Base-by-base conservation (phyloP, 2,329 filamentous ascomycete genomes). In the Aureobasidium sp. region DNA sequence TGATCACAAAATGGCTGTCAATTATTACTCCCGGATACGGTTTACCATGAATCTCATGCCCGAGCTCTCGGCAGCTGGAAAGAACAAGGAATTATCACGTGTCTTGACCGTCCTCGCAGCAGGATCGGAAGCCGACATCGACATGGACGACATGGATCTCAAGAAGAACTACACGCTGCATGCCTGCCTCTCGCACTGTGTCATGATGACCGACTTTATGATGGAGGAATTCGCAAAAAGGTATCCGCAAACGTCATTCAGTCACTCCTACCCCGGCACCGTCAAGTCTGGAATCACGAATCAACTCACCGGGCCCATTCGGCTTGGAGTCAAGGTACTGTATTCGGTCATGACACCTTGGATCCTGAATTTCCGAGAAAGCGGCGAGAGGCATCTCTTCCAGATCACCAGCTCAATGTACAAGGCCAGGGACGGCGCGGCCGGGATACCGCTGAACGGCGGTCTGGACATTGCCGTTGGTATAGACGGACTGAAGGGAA, bases 11-110 rank as follows among this genome's bases (percentile, higher is more conserved):
- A 75, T 78, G 25, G 74, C 78, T 8, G 74, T 86, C 17, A 74
- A 75, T 21, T 81, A 80, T 70, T 85, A 86, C 70, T 75, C 79
- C 4, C 83, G 84, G 21, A 76, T 80, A 63, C 81, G 81, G 40
- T 81, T 85, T 66, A 75, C 80, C 13, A 61, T 75, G 46, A 83
- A 84, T 58, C 76, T 87, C 0, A 77, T 85, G 9, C 83, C 84
- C 0, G 74, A 79, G 0, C 74, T 87, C 2, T 72, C 73, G 11
- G 67, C 66, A n/a, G 76, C 81, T 0, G 65, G 74, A 0, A 63
- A 71, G 5, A 64, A 64, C 4, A 61, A 65, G 49, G 67, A 72
- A 49, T 74, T 84, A 25, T 75, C 79, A 0, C 79, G 83, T 9
- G 79, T 84, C 9, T 75, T 85, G 25, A 78, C 72, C n/a, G 76